Conservation (phyloP, 192 early-diverging fungal genomes). For the Diversispora eburnea region DNA sequence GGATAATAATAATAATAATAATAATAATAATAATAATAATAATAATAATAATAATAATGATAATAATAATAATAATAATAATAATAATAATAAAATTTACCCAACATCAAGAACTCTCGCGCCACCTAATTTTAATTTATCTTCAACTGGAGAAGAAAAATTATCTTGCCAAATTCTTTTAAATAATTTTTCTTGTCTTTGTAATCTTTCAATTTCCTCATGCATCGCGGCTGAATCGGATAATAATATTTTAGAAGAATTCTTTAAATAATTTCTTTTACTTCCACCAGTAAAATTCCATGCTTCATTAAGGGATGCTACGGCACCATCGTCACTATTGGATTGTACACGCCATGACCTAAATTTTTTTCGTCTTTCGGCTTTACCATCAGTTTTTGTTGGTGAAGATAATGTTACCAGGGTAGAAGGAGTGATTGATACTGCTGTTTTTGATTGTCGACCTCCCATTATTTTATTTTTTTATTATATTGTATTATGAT, state of each 20-base stretch:
- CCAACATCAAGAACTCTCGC: conserved; percentile 21
- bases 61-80: neutral
- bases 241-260: neutral
- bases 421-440: too few relatives aligned
- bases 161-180: conserved; percentile 13
- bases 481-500: too few relatives aligned
- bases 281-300: neutral
- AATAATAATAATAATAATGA: neutral
- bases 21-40: neutral
- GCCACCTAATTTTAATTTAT: conserved; percentile 6
- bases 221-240: neutral
- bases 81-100: conserved; percentile 1
- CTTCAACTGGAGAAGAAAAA: conserved; percentile 14
- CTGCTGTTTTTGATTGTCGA: too few relatives aligned
- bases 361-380: neutral
- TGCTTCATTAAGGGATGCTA: neutral
- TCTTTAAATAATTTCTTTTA: neutral
- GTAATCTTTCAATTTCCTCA: conserved; percentile 14
- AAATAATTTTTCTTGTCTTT: conserved; percentile 15
- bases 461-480: too few relatives aligned
- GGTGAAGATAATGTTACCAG: too few relatives aligned
- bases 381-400: neutral
- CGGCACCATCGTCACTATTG: neutral
- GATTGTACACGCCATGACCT: neutral
- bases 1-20: neutral